A percentile compares a stretch with the other conserved stretches of the same genome.
phyloP scores from a whole-genome alignment of 129 eudicot species.

The Tagetes erecta region DNA sequence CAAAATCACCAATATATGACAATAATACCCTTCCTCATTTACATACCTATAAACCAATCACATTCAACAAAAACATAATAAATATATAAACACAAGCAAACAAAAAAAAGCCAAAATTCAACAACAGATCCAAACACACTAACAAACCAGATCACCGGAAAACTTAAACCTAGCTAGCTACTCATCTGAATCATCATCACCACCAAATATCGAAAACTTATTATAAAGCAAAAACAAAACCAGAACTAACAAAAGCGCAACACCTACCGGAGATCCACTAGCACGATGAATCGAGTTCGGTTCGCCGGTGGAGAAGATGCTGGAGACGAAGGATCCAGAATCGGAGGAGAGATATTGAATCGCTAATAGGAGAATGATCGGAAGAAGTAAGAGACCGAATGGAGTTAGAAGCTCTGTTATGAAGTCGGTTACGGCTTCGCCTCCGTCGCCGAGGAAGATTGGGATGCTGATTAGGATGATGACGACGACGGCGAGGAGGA shows the following conservation, averaged over 20 bases:
- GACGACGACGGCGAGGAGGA: slow-evolving; percentile 69
- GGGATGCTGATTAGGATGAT: slow-evolving; percentile 56
- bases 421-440: slow-evolving; percentile 77
- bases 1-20: background rate
- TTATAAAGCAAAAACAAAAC: slow-evolving; percentile 70
- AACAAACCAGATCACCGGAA: background rate
- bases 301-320: slow-evolving; percentile 67
- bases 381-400: slow-evolving; percentile 76
- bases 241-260: slow-evolving; percentile 68
- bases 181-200: slow-evolving; percentile 74
- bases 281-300: slow-evolving; percentile 85
- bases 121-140: slow-evolving; percentile 19
- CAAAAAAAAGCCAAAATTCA: background rate
- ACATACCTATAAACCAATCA: slow-evolving; percentile 15
- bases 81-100: background rate
- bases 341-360: slow-evolving; percentile 87
- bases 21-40: background rate
- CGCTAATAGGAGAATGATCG: slow-evolving; percentile 61
- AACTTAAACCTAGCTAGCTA: background rate
- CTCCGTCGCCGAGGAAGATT: slow-evolving; percentile 64
- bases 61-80: background rate
- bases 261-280: slow-evolving; percentile 92
- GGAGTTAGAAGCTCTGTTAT: slow-evolving; percentile 75
- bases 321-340: slow-evolving; percentile 64
- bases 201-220: slow-evolving; percentile 77